A percentile compares a stretch with the other conserved stretches of the same genome.
phyloP scores from a whole-genome alignment of 2,329 filamentous ascomycete genomes.

The Aureobasidium sp. region DNA sequence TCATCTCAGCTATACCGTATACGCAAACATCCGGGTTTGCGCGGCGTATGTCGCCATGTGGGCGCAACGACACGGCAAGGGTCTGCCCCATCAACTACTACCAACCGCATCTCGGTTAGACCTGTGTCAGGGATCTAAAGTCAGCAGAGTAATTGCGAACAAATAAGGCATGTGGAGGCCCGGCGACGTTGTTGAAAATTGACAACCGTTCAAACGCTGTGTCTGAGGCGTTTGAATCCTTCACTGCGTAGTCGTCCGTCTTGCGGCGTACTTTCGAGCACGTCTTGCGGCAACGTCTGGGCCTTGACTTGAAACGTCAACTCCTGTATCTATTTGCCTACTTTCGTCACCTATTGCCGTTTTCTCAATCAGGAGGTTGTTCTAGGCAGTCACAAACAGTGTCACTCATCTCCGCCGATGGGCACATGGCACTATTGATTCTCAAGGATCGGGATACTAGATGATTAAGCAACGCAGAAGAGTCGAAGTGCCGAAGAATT shows the following conservation, averaged over 20 bases:
- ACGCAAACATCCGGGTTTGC: neutral
- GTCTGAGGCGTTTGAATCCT: neutral
- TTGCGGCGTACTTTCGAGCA: neutral
- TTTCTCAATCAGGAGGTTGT: neutral
- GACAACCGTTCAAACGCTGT: constrained; percentile 1
- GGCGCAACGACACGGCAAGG: neutral
- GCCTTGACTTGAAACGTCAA: neutral
- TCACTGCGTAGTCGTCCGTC: neutral
- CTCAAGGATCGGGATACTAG: neutral
- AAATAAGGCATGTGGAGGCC: neutral
- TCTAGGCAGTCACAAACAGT: neutral
- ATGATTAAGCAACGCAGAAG: neutral
- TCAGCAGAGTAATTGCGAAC: neutral
- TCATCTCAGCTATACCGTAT: neutral
- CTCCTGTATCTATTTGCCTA: too few species aligned
- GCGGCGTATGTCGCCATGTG: neutral
- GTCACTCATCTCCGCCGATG: neutral
- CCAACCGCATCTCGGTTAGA: neutral
- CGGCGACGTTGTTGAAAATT: neutral
- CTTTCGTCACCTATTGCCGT: neutral
- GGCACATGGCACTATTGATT: neutral
- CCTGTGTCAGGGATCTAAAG: neutral
- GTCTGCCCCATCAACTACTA: too few species aligned
- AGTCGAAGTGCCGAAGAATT: neutral
- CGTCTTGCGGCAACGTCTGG: neutral